Evolutionary conservation across 805 yeast genomes (phyloP).

Genomic region (Saccharomycopsis olivae): DNA sequence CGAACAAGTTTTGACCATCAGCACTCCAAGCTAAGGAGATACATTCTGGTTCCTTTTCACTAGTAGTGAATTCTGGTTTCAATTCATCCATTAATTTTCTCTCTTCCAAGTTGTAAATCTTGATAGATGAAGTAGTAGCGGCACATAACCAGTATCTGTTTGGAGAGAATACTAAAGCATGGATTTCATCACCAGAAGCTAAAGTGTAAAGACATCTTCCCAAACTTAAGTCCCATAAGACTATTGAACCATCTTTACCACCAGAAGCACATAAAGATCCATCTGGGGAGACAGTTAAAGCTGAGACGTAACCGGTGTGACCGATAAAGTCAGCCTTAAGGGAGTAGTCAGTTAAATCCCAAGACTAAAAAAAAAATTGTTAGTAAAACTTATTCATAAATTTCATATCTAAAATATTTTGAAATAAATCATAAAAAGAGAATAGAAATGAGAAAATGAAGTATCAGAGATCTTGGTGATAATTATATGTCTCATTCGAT

Average conservation of each 20-base stretch:
- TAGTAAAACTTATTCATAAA: slow-evolving; percentile 8
- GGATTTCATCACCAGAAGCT: slow-evolving; percentile 91
- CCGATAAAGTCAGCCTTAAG: slow-evolving; percentile 95
- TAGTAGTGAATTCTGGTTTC: slow-evolving; percentile 91
- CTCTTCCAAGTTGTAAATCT: slow-evolving; percentile 96
- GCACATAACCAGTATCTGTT: slow-evolving; percentile 99
- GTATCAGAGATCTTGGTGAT: slow-evolving; percentile 99
- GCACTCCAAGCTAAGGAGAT: slow-evolving; percentile 99
- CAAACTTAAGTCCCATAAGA: slow-evolving; percentile 93
- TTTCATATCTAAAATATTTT: too few relatives aligned
- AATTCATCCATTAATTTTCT: slow-evolving; percentile 91
- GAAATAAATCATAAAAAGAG: neutral
- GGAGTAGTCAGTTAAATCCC: slow-evolving; percentile 82
- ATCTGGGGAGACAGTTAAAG: slow-evolving; percentile 98
- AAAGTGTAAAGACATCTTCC: slow-evolving; percentile 86
- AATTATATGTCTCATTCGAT: slow-evolving; percentile 87
- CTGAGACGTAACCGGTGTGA: slow-evolving; percentile 97
- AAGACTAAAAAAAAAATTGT: slow-evolving; percentile 48
- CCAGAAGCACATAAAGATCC: slow-evolving; percentile 99
- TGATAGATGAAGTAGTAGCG: slow-evolving; percentile 96
- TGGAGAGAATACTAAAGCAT: slow-evolving; percentile 99
- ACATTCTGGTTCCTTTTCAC: slow-evolving; percentile 94
- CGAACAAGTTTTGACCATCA: slow-evolving; percentile 98
- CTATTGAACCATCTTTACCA: slow-evolving; percentile 98
- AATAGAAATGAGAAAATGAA: too few relatives aligned